Evolutionary conservation across 495 filamentous ascomycete genomes (phyloP).

Genomic region (Penicillium salamii): DNA sequence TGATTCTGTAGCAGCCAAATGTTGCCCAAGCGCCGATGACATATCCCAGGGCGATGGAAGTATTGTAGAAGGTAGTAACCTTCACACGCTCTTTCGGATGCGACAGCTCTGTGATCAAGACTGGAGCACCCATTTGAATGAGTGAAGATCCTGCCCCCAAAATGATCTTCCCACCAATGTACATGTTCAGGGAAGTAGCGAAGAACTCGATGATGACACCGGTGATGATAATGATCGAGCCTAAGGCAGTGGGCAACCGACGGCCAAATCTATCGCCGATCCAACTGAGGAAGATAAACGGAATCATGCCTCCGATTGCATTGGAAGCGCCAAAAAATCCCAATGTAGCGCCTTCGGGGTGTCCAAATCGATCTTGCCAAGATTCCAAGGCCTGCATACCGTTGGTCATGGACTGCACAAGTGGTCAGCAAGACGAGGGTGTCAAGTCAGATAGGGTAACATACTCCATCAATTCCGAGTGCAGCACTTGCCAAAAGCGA

Average conservation of each 20-base stretch:
- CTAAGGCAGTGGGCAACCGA: slow-evolving; percentile 55
- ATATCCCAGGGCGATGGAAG: slow-evolving; percentile 60
- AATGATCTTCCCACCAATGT: slow-evolving; percentile 36
- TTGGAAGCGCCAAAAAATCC: slow-evolving; percentile 64
- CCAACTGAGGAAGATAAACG: slow-evolving; percentile 59
- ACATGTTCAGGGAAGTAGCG: slow-evolving; percentile 44
- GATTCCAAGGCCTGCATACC: slow-evolving; percentile 31
- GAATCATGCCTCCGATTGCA: slow-evolving; percentile 60
- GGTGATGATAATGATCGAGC: slow-evolving; percentile 59
- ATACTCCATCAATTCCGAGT: slow-evolving; percentile 27
- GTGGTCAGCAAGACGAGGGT: neutral
- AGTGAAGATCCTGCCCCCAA: slow-evolving; percentile 61
- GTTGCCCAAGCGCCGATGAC: slow-evolving; percentile 36
- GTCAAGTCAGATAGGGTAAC: neutral
- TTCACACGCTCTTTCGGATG: slow-evolving; percentile 64
- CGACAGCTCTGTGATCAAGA: slow-evolving; percentile 59
- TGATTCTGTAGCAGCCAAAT: slow-evolving; percentile 28
- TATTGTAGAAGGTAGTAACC: slow-evolving; percentile 63
- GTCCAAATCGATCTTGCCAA: slow-evolving; percentile 29
- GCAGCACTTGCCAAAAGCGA: slow-evolving; percentile 28
- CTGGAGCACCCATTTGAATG: slow-evolving; percentile 60
- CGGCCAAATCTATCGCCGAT: slow-evolving; percentile 59
- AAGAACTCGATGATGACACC: slow-evolving; percentile 54
- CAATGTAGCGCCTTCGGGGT: slow-evolving; percentile 51
- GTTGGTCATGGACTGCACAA: slow-evolving; percentile 29